Percentiles rank a stretch among this genome's conserved stretches.
Evolutionary conservation across 1,284 basidiomycete genomes (phyloP).

Genomic region (Gomphus bonarii): DNA sequence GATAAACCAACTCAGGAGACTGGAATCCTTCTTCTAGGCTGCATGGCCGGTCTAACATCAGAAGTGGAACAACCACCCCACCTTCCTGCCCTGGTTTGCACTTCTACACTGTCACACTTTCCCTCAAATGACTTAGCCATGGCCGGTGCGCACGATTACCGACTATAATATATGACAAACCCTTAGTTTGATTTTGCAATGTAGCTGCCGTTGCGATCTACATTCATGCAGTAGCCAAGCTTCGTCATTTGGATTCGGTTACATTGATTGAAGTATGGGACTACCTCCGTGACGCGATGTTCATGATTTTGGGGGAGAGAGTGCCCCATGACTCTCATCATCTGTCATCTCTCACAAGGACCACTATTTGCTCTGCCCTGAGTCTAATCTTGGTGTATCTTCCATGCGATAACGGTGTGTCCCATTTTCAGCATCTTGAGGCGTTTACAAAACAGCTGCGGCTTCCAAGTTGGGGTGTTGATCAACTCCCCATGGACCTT

Average conservation of each 20-base stretch:
- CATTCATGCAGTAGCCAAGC: constrained; percentile 22
- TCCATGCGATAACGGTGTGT: background rate
- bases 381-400: background rate
- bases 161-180: constrained; percentile 18
- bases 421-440: background rate
- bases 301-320: constrained; percentile 29
- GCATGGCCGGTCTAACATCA: background rate
- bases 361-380: background rate
- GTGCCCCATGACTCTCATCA: background rate
- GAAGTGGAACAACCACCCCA: background rate
- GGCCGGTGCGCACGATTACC: background rate
- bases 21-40: background rate
- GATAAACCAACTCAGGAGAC: background rate
- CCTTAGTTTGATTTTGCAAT: constrained; percentile 3
- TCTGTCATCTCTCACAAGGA: background rate
- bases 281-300: constrained; percentile 37
- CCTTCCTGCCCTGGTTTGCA: background rate
- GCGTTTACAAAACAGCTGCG: background rate
- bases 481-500: constrained; percentile 6
- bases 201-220: constrained; percentile 44
- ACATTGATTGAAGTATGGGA: constrained; percentile 42
- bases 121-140: background rate
- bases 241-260: constrained; percentile 24
- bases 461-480: background rate
- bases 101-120: background rate